Percentiles rank a stretch among this genome's conserved stretches.
phyloP scores from a whole-genome alignment of 2,329 filamentous ascomycete species.

The Microcera coccophila region DNA sequence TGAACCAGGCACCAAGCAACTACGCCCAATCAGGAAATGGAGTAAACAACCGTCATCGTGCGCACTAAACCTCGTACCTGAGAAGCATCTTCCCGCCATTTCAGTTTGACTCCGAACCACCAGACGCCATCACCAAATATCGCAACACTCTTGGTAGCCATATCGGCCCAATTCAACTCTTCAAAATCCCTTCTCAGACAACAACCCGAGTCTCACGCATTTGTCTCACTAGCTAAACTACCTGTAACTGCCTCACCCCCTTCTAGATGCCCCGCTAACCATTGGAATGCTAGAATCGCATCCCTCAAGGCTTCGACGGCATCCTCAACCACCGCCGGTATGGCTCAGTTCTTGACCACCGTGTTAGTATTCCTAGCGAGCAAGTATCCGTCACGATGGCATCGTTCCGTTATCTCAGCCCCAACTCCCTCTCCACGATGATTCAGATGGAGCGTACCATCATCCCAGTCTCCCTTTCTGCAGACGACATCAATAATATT shows the following conservation, averaged over 20 bases:
- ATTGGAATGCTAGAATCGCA: constrained; percentile 35
- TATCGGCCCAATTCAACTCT: too few relatives aligned
- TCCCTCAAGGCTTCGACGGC: constrained; percentile 9
- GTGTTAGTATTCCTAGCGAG: constrained; percentile 32
- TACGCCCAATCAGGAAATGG: constrained; percentile 28
- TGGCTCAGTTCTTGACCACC: constrained; percentile 42
- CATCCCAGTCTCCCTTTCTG: constrained; percentile 27
- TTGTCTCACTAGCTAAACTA: constrained; percentile 15
- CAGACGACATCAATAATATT: constrained; percentile 8
- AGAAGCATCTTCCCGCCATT: too few relatives aligned
- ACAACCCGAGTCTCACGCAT: not conserved
- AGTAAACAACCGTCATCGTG: constrained; percentile 25
- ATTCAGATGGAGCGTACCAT: constrained; percentile 29
- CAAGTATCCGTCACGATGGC: constrained; percentile 12
- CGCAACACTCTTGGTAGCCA: constrained; percentile 1
- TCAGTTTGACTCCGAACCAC: too few relatives aligned
- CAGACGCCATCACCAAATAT: constrained; percentile 1
- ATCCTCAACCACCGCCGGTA: constrained; percentile 19
- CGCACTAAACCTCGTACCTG: not conserved
- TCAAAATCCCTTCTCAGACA: not conserved
- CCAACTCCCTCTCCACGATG: constrained; percentile 32
- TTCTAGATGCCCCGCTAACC: constrained; percentile 40
- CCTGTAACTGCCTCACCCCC: constrained; percentile 3
- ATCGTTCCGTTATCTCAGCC: constrained; percentile 33
- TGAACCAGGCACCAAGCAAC: constrained; percentile 30